phyloP scores from a whole-genome alignment of 495 filamentous ascomycete genomes.

The Friedmanniomyces endolithicus region DNA sequence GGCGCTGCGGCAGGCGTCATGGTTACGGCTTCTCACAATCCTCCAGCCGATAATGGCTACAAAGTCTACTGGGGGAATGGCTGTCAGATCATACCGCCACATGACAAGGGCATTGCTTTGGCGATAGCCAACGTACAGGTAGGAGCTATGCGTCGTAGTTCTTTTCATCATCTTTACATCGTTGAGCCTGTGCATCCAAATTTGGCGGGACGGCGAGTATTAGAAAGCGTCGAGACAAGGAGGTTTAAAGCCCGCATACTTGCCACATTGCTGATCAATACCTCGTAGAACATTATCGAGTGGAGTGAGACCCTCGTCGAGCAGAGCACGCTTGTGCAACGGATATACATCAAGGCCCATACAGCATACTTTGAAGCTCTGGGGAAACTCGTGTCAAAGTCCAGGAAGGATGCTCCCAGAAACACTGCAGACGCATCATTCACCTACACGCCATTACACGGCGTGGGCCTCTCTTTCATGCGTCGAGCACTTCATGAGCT shows the following conservation, averaged over 20 bases:
- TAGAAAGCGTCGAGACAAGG: too few relatives aligned
- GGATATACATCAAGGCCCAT: slow-evolving; percentile 3
- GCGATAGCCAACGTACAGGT: slow-evolving; percentile 47
- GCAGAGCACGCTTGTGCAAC: not conserved
- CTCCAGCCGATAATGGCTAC: slow-evolving; percentile 58
- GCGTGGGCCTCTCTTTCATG: slow-evolving; percentile 46
- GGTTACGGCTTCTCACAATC: slow-evolving; percentile 64
- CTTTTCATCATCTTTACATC: slow-evolving; percentile 25
- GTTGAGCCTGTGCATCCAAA: too few relatives aligned
- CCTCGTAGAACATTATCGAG: slow-evolving; percentile 28
- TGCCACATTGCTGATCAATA: too few relatives aligned
- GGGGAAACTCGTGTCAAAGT: slow-evolving; percentile 1
- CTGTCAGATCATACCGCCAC: slow-evolving; percentile 57
- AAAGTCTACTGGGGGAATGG: slow-evolving; percentile 64
- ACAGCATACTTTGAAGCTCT: slow-evolving; percentile 25
- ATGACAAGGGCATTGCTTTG: slow-evolving; percentile 48
- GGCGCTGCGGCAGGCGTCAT: slow-evolving; percentile 54
- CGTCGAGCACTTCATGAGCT: slow-evolving; percentile 36
- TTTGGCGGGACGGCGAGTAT: too few relatives aligned
- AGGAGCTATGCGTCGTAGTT: not conserved
- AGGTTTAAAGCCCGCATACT: too few relatives aligned
- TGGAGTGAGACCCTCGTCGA: not conserved
- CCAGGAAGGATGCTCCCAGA: too few relatives aligned
- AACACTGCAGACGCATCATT: slow-evolving; percentile 25
- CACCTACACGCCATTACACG: slow-evolving; percentile 61